phyloP scores from a whole-genome alignment of 805 yeast species.

The Cyberlindnera euphorbiiphila region DNA sequence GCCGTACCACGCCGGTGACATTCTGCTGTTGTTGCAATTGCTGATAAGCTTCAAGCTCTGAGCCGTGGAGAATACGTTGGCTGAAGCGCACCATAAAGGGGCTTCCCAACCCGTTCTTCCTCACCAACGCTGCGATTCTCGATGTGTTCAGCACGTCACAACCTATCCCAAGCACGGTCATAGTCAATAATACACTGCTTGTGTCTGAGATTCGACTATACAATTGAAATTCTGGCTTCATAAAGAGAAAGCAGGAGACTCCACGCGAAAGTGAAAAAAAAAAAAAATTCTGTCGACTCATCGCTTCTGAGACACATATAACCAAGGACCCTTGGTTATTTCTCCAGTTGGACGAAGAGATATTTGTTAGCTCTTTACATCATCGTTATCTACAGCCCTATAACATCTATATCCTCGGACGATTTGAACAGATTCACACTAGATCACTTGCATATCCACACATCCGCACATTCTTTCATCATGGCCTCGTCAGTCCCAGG shows the following conservation, averaged over 20 bases:
- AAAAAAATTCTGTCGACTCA: constrained; percentile 4
- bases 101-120: constrained; percentile 30
- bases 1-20: constrained; percentile 28
- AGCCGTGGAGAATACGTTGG: constrained; percentile 47
- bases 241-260: not conserved
- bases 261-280: constrained; percentile 6
- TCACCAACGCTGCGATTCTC: constrained; percentile 43
- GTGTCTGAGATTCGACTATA: too few species aligned
- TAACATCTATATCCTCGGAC: not conserved
- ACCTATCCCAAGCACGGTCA: constrained; percentile 18
- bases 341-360: not conserved
- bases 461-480: constrained; percentile 1
- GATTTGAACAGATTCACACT: not conserved
- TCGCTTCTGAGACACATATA: too few species aligned
- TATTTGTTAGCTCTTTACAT: not conserved
- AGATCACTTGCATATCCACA: not conserved
- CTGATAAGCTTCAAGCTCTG: constrained; percentile 37
- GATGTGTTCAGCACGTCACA: constrained; percentile 45
- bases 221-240: too few species aligned
- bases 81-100: constrained; percentile 36
- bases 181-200: too few species aligned
- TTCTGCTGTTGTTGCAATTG: constrained; percentile 18
- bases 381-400: not conserved
- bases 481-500: constrained; percentile 94
- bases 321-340: too few species aligned